Percentiles rank a stretch among this genome's conserved stretches.
These are phyloP conservation scores for Hypoxylon sp. DNA, from an alignment of 2,329 filamentous ascomycete species.

Conservation along the genomic window DNA sequence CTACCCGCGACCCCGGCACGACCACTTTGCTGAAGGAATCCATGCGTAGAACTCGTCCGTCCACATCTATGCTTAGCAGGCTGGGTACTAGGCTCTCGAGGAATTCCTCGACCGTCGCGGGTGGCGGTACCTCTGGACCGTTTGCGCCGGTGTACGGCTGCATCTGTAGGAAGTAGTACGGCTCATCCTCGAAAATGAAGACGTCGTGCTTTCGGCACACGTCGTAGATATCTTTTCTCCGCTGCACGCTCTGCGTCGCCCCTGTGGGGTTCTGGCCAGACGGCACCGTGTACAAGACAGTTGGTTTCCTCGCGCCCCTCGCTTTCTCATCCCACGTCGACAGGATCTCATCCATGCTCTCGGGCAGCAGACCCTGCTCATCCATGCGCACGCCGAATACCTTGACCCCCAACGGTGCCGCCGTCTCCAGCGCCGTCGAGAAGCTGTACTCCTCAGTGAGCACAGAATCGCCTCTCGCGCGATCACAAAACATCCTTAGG, in stretches of 20 bases:
- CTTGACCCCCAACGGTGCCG: conserved; percentile 67
- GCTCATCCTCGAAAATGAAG: conserved; percentile 91
- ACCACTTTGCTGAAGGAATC: conserved; percentile 96
- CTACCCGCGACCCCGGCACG: conserved; percentile 83
- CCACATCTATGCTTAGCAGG: conserved; percentile 83
- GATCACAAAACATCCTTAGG: conserved; percentile 83
- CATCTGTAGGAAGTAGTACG: conserved; percentile 95
- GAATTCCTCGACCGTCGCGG: conserved; percentile 79
- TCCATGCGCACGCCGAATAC: conserved; percentile 68
- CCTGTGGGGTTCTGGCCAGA: conserved; percentile 94
- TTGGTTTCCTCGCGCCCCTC: conserved; percentile 64
- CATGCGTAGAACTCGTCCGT: conserved; percentile 90
- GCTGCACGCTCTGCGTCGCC: conserved; percentile 78
- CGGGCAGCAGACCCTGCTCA: conserved; percentile 67
- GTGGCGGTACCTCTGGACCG: conserved; percentile 57
- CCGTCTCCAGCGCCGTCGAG: conserved; percentile 76
- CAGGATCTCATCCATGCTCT: conserved; percentile 67
- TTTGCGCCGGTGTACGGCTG: conserved; percentile 74
- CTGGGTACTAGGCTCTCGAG: conserved; percentile 80
- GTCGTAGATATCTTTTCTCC: conserved; percentile 80
- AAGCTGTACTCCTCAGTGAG: conserved; percentile 95
- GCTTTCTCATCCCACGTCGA: conserved; percentile 64
- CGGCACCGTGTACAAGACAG: conserved; percentile 72
- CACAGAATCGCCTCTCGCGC: conserved; percentile 79
- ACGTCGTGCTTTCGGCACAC: conserved; percentile 88